Percentiles rank a stretch among this genome's conserved stretches.
Conservation (phyloP, 148 eudicot species). For the Spergularia marina region DNA sequence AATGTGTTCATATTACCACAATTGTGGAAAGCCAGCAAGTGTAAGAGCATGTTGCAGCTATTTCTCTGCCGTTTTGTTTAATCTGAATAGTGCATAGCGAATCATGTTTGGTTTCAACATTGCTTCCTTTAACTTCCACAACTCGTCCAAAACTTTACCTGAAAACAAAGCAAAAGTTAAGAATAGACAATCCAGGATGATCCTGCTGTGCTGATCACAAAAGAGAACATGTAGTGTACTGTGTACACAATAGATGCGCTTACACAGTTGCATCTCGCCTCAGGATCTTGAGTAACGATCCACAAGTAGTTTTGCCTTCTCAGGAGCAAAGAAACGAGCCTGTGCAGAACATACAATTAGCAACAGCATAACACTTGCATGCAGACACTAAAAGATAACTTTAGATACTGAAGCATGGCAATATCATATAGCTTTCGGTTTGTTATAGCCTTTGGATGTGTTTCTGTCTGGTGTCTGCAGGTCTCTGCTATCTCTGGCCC, state of each 20-base stretch:
- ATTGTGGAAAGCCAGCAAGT: not conserved
- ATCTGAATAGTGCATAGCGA: not conserved
- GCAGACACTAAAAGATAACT: no score
- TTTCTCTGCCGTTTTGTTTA: not conserved
- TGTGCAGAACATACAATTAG: slow-evolving; percentile 31
- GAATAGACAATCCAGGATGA: not conserved
- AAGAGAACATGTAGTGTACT: not conserved
- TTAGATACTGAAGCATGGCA: no score
- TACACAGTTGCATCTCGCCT: slow-evolving; percentile 18
- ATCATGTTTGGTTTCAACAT: slow-evolving; percentile 11
- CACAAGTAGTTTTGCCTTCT: slow-evolving; percentile 82
- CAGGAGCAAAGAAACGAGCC: slow-evolving; percentile 97
- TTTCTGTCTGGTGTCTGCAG: no score
- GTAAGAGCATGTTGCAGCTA: not conserved
- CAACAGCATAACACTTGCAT: not conserved
- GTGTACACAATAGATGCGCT: not conserved
- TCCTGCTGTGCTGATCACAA: not conserved
- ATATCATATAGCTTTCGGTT: not conserved
- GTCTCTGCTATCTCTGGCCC: no score
- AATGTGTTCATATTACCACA: not conserved
- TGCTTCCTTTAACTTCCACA: not conserved
- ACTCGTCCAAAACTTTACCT: not conserved
- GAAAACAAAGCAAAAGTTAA: not conserved
- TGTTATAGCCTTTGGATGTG: not conserved
- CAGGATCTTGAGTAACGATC: slow-evolving; percentile 68